A percentile compares a stretch with the other conserved stretches of the same genome.
phyloP scores from a whole-genome alignment of 2,329 filamentous ascomycete species.

The Calonectria fujianensis region DNA sequence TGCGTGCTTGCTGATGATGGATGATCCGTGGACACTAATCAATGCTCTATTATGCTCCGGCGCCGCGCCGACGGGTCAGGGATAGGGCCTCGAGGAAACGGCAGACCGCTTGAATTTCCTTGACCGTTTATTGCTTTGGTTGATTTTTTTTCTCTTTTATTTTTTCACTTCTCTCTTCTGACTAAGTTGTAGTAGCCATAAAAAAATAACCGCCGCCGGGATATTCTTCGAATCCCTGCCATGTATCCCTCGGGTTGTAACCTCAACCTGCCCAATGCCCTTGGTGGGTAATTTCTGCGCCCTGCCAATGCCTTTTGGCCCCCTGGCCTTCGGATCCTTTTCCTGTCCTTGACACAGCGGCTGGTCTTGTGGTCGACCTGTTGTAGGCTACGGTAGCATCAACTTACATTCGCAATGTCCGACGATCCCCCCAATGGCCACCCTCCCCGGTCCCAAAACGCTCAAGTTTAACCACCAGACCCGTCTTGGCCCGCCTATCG shows the following conservation, averaged over 20 bases:
- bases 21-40: conserved; percentile 29
- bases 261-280: conserved; percentile 17
- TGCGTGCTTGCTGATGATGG: conserved; percentile 22
- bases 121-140: conserved; percentile 2
- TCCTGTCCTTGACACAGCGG: conserved; percentile 23
- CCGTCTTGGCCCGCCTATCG: conserved; percentile 30
- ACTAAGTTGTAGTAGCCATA: background rate
- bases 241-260: conserved; percentile 29
- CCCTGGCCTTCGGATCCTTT: conserved; percentile 2
- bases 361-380: conserved; percentile 21
- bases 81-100: background rate
- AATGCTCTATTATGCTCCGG: conserved; percentile 28
- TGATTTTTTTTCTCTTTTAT: background rate
- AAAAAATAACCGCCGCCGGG: conserved; percentile 19
- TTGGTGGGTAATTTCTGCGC: conserved; percentile 36
- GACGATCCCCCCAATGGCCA: conserved; percentile 34
- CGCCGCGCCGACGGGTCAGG: conserved; percentile 29
- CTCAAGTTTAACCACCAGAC: conserved; percentile 27
- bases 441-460: conserved; percentile 6
- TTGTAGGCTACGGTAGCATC: conserved; percentile 22
- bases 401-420: conserved; percentile 27
- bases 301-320: conserved; percentile 15
- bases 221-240: conserved; percentile 28
- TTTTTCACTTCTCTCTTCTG: too few species aligned
- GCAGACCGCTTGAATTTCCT: conserved; percentile 33